Conservation (phyloP, 257 asterid species). For the Solanum arcanum region DNA sequence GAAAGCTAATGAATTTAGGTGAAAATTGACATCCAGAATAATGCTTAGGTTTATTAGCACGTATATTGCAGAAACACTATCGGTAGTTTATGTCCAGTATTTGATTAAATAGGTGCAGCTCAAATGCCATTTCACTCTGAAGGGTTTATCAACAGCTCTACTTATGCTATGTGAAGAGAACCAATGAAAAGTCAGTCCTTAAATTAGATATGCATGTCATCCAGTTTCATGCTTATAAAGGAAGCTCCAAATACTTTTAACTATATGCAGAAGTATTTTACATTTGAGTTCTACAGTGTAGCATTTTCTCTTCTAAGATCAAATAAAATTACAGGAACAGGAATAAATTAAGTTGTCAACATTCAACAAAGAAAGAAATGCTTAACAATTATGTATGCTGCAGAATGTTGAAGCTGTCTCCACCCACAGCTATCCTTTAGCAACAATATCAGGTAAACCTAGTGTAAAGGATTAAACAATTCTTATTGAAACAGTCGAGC, state of each 20-base stretch:
- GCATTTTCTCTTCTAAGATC: neutral
- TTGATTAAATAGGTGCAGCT: neutral
- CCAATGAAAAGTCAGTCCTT: neutral
- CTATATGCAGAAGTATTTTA: neutral
- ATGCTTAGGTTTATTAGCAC: neutral
- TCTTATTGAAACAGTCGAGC: neutral
- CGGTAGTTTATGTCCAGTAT: neutral
- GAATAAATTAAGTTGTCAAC: neutral
- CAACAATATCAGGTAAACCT: neutral
- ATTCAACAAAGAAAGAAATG: neutral
- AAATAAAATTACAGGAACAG: neutral
- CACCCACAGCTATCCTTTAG: neutral
- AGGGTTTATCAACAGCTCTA: neutral
- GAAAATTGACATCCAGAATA: neutral
- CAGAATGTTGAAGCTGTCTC: neutral
- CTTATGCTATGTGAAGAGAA: neutral
- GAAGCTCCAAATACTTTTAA: neutral
- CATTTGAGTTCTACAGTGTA: neutral
- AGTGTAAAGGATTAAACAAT: neutral
- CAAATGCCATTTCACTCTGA: neutral
- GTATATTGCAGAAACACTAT: neutral
- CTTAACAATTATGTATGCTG: neutral
- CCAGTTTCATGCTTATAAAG: neutral
- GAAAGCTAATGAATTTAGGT: neutral
- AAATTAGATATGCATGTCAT: neutral